Percentiles rank a stretch among this genome's conserved stretches.
These are phyloP conservation scores for Acer yangbiense DNA, from an alignment of 345 rosid species.

Conservation along the genomic window DNA sequence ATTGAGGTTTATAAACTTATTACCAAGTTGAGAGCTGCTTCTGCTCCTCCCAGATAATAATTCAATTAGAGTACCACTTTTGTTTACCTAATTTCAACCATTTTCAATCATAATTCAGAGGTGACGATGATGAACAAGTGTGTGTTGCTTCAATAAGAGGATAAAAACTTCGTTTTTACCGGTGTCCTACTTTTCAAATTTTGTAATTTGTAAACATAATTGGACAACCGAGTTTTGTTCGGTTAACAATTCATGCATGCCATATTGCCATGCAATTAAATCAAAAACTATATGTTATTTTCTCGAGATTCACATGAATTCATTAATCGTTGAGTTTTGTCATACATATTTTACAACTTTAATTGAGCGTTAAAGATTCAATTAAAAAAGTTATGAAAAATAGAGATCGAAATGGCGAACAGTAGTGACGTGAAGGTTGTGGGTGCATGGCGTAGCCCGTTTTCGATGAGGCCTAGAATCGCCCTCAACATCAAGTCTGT, in stretches of 20 bases:
- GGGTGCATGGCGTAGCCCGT: conserved; percentile 87
- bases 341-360: too few species aligned
- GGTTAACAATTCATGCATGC: neutral
- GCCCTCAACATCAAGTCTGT: conserved; percentile 71
- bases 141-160: too few species aligned
- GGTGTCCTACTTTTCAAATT: too few species aligned
- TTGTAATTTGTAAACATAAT: neutral
- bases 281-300: neutral
- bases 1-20: conserved; percentile 45
- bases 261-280: neutral
- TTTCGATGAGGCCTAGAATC: conserved; percentile 62
- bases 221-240: neutral
- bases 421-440: conserved; percentile 52
- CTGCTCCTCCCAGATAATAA: conserved; percentile 3
- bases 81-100: too few species aligned
- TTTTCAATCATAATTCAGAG: too few species aligned
- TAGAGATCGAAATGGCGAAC: conserved; percentile 28
- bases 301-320: neutral
- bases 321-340: too few species aligned
- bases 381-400: too few species aligned
- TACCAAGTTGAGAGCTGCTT: conserved; percentile 17
- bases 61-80: too few species aligned
- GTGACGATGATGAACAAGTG: too few species aligned
- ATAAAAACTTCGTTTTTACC: too few species aligned
- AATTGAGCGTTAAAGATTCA: too few species aligned